These are phyloP conservation scores for Trichoderma atroviride DNA, from an alignment of 2,329 filamentous ascomycete species.

Conservation along the genomic window DNA sequence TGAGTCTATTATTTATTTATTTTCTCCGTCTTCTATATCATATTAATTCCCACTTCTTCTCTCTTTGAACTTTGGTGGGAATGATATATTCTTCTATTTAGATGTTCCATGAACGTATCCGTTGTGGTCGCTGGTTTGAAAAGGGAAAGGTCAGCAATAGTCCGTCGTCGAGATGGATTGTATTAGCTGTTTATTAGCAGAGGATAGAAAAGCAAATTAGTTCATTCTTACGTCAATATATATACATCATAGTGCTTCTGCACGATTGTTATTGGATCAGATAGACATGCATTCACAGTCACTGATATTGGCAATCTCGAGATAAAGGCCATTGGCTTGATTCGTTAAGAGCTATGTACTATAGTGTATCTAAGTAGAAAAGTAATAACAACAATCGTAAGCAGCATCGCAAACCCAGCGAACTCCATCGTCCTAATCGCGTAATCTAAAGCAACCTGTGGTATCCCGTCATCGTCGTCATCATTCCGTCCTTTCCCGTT, in stretches of 20 bases:
- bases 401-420: constrained; percentile 13
- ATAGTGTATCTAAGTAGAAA: constrained; percentile 18
- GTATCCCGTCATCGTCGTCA: constrained; percentile 20
- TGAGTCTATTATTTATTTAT: not conserved
- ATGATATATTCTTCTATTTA: not conserved
- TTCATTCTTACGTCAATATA: not conserved
- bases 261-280: not conserved
- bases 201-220: not conserved
- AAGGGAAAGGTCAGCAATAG: not conserved
- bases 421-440: constrained; percentile 18
- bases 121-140: not conserved
- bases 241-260: not conserved
- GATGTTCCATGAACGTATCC: not conserved
- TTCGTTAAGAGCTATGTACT: not conserved
- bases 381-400: not conserved
- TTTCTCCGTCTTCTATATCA: not conserved
- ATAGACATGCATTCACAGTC: not conserved
- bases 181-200: not conserved
- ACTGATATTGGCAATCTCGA: not conserved
- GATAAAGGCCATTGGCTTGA: not conserved
- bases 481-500: not conserved
- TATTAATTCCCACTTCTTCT: not conserved
- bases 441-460: constrained; percentile 15
- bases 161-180: not conserved
- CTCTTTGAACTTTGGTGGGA: not conserved